Base-by-base conservation (phyloP, 2,329 filamentous ascomycete species). In the Aspergillus sergii region DNA sequence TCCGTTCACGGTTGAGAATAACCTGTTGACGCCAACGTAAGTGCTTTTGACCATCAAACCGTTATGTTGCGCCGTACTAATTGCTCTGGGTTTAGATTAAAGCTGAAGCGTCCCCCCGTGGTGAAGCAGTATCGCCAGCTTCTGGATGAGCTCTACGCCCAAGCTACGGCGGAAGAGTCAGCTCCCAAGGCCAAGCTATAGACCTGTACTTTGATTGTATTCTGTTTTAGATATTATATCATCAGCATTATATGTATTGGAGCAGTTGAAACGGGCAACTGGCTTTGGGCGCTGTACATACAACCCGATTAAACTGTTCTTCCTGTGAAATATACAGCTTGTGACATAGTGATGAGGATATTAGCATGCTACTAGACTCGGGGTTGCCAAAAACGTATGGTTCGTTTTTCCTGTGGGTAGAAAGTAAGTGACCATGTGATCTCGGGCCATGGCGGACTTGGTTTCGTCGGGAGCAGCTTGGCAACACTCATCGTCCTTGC, bases 1-100 rank as follows among this genome's bases (percentile, higher is more conserved):
- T 64, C 95, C 95, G 1, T 98, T 99, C 72, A 92, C 89, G 1
- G 89, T 98, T 68, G 94, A 97, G 57, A 99, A 99, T 75, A 91
- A 96, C 79, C 84, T 97, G 57, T 81, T 83, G 68, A 83, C 81
- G 9, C 81, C 81, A 12, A 83, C 81, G 76, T 82, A 72, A 73
- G 80, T 80, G n/a, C 21, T 57, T 32, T 21, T 36, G 5, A 36
- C 32, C 26, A 28, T 50, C 53, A n/a, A 28, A 36, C 3, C 41
- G 5, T 41, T 26, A n/a, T 43, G 1, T 41, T 26, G 5, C 16
- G 32, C 34, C 36, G 61, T 68, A 54, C 73, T 72, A 69, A 74
- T 60, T 48, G 8, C 39, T 19, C 34, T 4, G 34, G 21, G 23
- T 59, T 61, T 65, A 91, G 89, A 60, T 78, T 92, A 65, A 92